phyloP scores from a whole-genome alignment of 192 early-diverging fungal species.

The Umbelopsis ramanniana region DNA sequence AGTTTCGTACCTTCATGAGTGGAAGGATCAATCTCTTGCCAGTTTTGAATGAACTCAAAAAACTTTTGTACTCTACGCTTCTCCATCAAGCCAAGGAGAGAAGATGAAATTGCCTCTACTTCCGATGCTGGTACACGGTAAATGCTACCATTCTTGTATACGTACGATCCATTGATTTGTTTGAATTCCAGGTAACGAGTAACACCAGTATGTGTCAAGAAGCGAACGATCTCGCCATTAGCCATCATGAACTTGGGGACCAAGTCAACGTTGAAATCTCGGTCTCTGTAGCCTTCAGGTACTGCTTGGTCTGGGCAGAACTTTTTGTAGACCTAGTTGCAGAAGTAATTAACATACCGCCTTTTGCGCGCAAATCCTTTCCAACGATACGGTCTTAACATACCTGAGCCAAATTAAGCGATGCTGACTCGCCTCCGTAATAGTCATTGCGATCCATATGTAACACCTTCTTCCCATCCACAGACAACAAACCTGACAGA shows the following conservation, averaged over 20 bases:
- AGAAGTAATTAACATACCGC: not conserved
- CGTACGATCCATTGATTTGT: conserved; percentile 93
- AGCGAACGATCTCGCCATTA: conserved; percentile 95
- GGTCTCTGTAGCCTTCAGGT: conserved; percentile 58
- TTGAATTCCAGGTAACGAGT: conserved; percentile 98
- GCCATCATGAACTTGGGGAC: conserved; percentile 99
- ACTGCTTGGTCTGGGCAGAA: conserved; percentile 63
- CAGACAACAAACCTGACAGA: conserved; percentile 82
- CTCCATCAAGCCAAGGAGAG: conserved; percentile 94
- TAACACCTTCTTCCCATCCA: conserved; percentile 91
- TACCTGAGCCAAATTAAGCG: conserved; percentile 95
- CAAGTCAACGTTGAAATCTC: conserved; percentile 97
- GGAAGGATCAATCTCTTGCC: conserved; percentile 77
- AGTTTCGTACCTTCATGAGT: conserved; percentile 68
- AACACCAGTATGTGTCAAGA: conserved; percentile 96
- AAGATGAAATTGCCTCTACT: conserved; percentile 80
- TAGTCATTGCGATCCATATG: conserved; percentile 97
- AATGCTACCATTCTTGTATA: conserved; percentile 89
- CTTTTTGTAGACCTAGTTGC: conserved; percentile 67
- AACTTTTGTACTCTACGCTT: conserved; percentile 93
- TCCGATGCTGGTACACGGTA: conserved; percentile 94
- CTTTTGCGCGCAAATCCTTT: not conserved
- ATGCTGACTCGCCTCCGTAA: conserved; percentile 96
- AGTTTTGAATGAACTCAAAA: conserved; percentile 93
- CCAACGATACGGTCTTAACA: not conserved